Evolutionary conservation across 495 filamentous ascomycete genomes (phyloP).

Genomic region (Penicillium diatomitis): DNA sequence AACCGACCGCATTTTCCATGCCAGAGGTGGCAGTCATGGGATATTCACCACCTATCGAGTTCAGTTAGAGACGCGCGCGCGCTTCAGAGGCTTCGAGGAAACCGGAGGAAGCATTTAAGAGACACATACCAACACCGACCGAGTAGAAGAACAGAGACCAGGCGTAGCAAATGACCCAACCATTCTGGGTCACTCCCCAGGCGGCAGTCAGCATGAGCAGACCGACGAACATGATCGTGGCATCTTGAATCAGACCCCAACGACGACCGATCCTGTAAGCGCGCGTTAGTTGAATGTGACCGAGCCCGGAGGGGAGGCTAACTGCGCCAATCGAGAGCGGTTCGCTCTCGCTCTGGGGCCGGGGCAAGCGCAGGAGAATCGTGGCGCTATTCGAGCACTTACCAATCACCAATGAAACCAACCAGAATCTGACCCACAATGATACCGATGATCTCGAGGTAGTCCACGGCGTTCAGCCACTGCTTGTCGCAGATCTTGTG

Average conservation of each 20-base stretch:
- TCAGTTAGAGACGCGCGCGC: conserved; percentile 5
- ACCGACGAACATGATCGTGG: conserved; percentile 84
- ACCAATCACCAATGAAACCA: conserved; percentile 54
- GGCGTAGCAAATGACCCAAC: conserved; percentile 89
- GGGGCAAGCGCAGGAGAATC: neutral
- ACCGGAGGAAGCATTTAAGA: too few relatives aligned
- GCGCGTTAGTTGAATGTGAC: neutral
- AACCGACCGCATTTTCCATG: conserved; percentile 82
- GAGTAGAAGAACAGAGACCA: conserved; percentile 88
- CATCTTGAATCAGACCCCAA: conserved; percentile 89
- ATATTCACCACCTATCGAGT: conserved; percentile 58
- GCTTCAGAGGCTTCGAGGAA: neutral
- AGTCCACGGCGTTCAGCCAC: conserved; percentile 71
- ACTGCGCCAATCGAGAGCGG: neutral
- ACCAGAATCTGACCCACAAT: conserved; percentile 78
- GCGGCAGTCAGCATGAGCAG: conserved; percentile 77
- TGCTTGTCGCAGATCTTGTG: conserved; percentile 54
- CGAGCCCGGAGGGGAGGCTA: neutral
- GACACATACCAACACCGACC: conserved; percentile 64
- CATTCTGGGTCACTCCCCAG: conserved; percentile 74
- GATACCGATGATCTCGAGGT: conserved; percentile 81
- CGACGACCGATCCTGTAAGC: conserved; percentile 63
- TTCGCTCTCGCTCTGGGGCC: too few relatives aligned
- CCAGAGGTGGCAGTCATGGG: conserved; percentile 92
- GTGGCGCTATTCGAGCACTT: conserved; percentile 5